Percentiles rank a stretch among this genome's conserved stretches.
phyloP scores from a whole-genome alignment of 768 basidiomycete genomes.

The Tephrocybe sp. region DNA sequence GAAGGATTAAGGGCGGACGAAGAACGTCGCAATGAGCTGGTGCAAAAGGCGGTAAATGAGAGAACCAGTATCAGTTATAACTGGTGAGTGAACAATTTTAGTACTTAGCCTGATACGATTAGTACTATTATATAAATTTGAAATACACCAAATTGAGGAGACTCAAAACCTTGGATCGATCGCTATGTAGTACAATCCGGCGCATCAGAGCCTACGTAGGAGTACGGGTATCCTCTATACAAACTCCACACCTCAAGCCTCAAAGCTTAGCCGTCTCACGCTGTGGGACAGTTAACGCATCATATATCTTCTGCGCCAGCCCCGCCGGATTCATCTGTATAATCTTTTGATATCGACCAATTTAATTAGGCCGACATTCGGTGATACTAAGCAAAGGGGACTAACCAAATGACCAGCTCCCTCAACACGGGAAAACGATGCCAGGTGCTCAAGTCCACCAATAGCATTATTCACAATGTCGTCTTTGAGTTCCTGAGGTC shows the following conservation, averaged over 20 bases:
- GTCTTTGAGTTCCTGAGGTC: slow-evolving; percentile 32
- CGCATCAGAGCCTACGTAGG: too few species aligned
- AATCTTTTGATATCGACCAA: slow-evolving; percentile 13
- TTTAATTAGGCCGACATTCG: not conserved
- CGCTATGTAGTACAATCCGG: too few species aligned
- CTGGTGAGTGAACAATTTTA: too few species aligned
- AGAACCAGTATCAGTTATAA: too few species aligned
- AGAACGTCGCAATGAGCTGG: too few species aligned
- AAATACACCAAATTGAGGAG: too few species aligned
- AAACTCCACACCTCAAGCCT: not conserved
- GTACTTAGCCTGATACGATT: too few species aligned
- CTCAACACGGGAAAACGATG: slow-evolving; percentile 33
- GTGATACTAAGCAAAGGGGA: not conserved
- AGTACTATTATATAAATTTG: too few species aligned
- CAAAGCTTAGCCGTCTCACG: slow-evolving; percentile 9
- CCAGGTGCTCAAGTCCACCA: slow-evolving; percentile 34
- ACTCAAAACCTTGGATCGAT: too few species aligned
- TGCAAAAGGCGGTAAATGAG: too few species aligned
- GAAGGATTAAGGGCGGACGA: too few species aligned
- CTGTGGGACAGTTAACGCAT: slow-evolving; percentile 24
- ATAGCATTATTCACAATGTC: slow-evolving; percentile 31
- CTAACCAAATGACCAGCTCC: slow-evolving; percentile 41
- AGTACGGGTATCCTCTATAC: too few species aligned
- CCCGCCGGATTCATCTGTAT: slow-evolving; percentile 29
- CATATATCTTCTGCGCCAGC: slow-evolving; percentile 33